A percentile compares a stretch with the other conserved stretches of the same genome.
phyloP scores from a whole-genome alignment of 1,284 basidiomycete species.

The Puccinia horiana region DNA sequence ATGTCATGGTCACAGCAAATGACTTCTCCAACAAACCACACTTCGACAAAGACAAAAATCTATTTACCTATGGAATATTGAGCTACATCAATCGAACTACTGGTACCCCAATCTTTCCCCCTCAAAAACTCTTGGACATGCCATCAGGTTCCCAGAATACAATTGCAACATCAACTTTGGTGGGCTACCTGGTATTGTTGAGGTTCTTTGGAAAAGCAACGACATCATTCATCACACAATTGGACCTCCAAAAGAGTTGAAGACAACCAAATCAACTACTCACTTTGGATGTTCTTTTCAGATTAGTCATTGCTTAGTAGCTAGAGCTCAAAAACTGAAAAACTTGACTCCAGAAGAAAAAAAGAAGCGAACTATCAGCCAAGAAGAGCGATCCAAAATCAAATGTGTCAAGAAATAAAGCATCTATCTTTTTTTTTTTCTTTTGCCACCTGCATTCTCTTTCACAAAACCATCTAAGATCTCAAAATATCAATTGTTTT shows the following conservation, averaged over 20 bases:
- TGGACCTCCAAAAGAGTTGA: too few relatives aligned
- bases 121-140: not conserved
- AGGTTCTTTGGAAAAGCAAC: constrained; percentile 4
- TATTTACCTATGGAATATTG: constrained; percentile 2
- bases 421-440: too few relatives aligned
- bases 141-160: not conserved
- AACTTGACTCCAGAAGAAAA: not conserved
- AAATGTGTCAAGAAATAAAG: too few relatives aligned
- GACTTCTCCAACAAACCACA: not conserved
- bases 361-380: not conserved
- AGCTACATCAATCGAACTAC: not conserved
- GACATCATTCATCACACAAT: too few relatives aligned
- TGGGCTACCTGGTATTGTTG: not conserved
- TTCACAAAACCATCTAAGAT: too few relatives aligned
- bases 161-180: constrained; percentile 24
- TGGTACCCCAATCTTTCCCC: not conserved
- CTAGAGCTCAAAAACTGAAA: not conserved
- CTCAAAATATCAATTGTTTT: too few relatives aligned
- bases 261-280: not conserved
- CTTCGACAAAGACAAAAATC: not conserved
- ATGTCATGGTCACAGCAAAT: not conserved
- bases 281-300: too few relatives aligned
- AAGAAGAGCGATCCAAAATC: too few relatives aligned
- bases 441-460: too few relatives aligned
- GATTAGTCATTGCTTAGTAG: not conserved